Evolutionary conservation across 208 protist genomes (phyloP).

Genomic region (Trichomonas gallinae): DNA sequence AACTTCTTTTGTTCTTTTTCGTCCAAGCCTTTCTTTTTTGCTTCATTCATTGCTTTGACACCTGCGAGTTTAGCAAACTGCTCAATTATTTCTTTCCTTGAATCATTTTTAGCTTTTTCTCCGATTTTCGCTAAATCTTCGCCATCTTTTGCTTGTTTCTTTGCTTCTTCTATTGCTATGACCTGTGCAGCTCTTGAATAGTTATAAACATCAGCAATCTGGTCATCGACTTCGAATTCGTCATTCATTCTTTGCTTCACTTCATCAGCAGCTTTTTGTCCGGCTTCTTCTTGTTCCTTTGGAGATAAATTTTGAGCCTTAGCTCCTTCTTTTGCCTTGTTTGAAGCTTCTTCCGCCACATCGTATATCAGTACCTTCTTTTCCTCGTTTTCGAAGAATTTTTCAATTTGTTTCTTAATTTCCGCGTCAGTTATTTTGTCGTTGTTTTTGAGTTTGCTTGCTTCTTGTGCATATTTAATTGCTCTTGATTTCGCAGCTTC

Average conservation of each 20-base stretch:
- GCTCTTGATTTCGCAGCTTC: background rate
- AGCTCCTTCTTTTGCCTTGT: background rate
- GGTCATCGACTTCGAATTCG: background rate
- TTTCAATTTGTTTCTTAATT: background rate
- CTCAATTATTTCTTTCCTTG: background rate
- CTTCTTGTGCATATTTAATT: background rate
- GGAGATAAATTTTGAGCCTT: background rate
- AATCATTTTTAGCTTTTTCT: background rate
- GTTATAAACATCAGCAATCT: background rate
- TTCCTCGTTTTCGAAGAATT: background rate
- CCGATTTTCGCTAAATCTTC: background rate
- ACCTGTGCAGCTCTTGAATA: background rate
- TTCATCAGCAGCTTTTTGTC: background rate
- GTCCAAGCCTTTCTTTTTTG: background rate
- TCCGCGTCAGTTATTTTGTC: background rate
- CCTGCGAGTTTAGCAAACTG: background rate
- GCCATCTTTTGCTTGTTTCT: background rate
- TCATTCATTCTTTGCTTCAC: background rate
- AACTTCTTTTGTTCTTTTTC: background rate
- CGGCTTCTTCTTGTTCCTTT: background rate
- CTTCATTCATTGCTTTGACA: background rate
- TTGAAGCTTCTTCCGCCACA: background rate
- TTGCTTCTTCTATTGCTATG: background rate
- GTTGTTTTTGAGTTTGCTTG: too few relatives aligned
- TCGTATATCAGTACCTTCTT: background rate